Conservation (phyloP, 805 yeast genomes). For the Lipomyces spencermartinsiae region DNA sequence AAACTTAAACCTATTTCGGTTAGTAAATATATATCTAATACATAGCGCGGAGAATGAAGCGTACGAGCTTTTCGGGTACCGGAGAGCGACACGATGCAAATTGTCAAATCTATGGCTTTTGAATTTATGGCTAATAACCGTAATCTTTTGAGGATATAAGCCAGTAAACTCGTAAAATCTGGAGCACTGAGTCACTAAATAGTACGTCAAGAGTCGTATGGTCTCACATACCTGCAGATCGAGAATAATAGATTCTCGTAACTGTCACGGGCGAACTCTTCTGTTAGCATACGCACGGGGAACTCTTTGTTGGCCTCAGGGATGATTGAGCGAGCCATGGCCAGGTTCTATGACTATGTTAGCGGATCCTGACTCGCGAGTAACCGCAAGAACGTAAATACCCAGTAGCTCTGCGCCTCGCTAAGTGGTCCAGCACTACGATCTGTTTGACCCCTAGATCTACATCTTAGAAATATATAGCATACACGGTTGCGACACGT, state of each 20-base stretch:
- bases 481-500: not conserved
- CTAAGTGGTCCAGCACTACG: slow-evolving; percentile 58
- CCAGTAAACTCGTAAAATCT: slow-evolving; percentile 53
- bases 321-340: slow-evolving; percentile 16
- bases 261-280: slow-evolving; percentile 80
- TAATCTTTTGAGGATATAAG: slow-evolving; percentile 57
- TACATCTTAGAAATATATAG: not conserved
- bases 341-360: slow-evolving; percentile 16
- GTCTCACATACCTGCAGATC: slow-evolving; percentile 29
- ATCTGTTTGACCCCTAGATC: slow-evolving; percentile 67
- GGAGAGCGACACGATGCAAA: slow-evolving; percentile 40
- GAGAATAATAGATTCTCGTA: slow-evolving; percentile 76
- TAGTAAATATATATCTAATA: not conserved
- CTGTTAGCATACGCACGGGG: slow-evolving; percentile 52
- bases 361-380: slow-evolving; percentile 14
- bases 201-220: not conserved
- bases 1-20: slow-evolving; percentile 20
- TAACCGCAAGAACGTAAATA: slow-evolving; percentile 58
- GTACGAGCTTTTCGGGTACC: slow-evolving; percentile 32
- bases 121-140: slow-evolving; percentile 77
- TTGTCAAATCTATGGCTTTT: slow-evolving; percentile 62
- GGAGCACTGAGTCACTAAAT: not conserved
- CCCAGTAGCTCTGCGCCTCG: slow-evolving; percentile 51
- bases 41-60: not conserved
- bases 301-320: slow-evolving; percentile 24